Evolutionary conservation across 1,139 yeast genomes (phyloP), one percentile per base, ranked within the genome.

Genomic region (Trichomonascaceae sp.): DNA sequence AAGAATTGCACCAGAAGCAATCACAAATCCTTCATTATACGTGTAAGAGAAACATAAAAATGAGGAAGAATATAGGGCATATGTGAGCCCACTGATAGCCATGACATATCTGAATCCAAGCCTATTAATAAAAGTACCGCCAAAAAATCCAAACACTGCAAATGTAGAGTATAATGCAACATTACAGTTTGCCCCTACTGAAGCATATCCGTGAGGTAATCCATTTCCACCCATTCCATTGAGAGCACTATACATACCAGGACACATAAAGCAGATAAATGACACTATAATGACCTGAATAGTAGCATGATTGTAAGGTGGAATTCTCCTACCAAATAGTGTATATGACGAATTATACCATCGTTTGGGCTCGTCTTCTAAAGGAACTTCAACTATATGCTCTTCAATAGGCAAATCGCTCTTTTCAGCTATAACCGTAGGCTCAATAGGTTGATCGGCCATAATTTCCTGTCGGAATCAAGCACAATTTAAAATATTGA

Each of bases 1-100:
- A 58, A 82, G 73, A 62, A 75, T 75, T 8, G 84, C 85, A 51
- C 85, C 84, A 8, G 84, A 77, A 56, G 80, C 79, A 54, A 81
- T 77, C 51, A 80, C 82, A 65, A 80, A 82, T 2, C 82, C 85
- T 18, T 69, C 69, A 61, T 81, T 80, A 58, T 72, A 66, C 55
- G 74, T 78, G 61, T 79, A 79, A 61, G 74, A 71, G 67, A 70
- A 80, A 55, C 78, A 74, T 54, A 82, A 70, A 52, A 82, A 74
- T 15, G 83, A 74, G 15, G 77, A 81, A 51, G 81, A 74, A 64
- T 82, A 82, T 53, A 82, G 59, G 44, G 80, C 76, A 64, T 82
- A 82, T 41, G 85, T 85, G 50, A 75, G 60, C 48, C 84, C 83
- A 48, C 87, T 86, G 58, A 80, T 67, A 56, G 77, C 70, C 52